Base-by-base conservation (phyloP, 2,329 filamentous ascomycete genomes). In the Clonostachys solani region DNA sequence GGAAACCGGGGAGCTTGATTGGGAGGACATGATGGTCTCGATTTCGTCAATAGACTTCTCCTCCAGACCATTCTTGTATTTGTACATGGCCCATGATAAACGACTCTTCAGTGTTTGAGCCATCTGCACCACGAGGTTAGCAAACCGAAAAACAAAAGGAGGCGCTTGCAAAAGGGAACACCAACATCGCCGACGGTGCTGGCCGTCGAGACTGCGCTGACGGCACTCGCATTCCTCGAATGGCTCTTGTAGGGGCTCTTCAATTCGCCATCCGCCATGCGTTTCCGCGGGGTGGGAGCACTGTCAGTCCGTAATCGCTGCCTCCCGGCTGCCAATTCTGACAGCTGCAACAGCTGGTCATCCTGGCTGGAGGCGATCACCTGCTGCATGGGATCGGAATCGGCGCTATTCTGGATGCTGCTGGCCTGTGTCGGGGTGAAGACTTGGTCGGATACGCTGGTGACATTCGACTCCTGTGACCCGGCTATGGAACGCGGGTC, bases 81-180 rank as follows among this genome's bases (percentile, higher is more conserved):
- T 96, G 61, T 95, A 80, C 80, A 95, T 94, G 53, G 92, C 92
- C 65, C 96, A 96, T 7, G 90, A 89, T 29, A 97, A 77, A 57
- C 90, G 87, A 44, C 90, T 85, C 61, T 86, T 87, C 45, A 97
- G 77, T 60, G 92, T 87, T 47, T 84, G 81, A 38, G 89, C 90
- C 46, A 89, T 71, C 87, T 91, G 62, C 17, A 6, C 5, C n/a
- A 33, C 15, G 7, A n/a, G 10, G 36, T 38, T 18, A 38, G 36
- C 36, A n/a, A 38, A 38, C 13, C 17, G 36, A n/a, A 38, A 3
- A 18, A 38, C 34, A 18, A 18, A 6, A 16, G 35, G 41, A 42
- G 16, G 36, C 40, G 17, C 19, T 42, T n/a, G 42, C 9, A 16
- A 17, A 40, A 12, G 34, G 33, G 16, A 54, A 74, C 74, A 56